phyloP scores from a whole-genome alignment of 2,329 filamentous ascomycete genomes.

The Alternaria incomplexa region DNA sequence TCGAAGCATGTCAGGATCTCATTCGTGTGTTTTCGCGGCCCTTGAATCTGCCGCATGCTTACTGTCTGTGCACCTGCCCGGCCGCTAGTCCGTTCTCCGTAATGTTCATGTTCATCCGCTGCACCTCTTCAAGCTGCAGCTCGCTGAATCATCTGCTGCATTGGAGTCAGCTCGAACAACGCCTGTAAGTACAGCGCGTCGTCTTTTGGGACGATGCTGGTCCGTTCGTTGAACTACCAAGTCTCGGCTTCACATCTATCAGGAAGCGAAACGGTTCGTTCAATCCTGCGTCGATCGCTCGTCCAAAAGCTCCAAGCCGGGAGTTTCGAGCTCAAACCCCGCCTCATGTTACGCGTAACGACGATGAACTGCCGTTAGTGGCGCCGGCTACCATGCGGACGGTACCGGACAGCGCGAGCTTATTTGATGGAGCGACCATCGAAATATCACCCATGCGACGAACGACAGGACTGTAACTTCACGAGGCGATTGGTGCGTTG shows the following conservation, averaged over 20 bases:
- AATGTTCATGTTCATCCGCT: not conserved
- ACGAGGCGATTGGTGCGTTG: not conserved
- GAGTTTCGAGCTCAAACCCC: not conserved
- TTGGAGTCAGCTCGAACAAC: not conserved
- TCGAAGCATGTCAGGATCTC: not conserved
- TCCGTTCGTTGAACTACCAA: not conserved
- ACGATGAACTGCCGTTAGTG: constrained; percentile 9
- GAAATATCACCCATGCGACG: not conserved
- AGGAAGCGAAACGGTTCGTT: not conserved
- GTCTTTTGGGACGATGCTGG: too few relatives aligned
- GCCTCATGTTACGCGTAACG: constrained; percentile 6
- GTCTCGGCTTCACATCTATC: not conserved
- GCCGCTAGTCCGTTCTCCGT: not conserved
- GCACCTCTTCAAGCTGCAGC: not conserved
- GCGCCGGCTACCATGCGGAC: constrained; percentile 10
- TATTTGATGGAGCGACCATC: constrained; percentile 11
- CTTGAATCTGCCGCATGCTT: not conserved
- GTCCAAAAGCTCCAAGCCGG: not conserved
- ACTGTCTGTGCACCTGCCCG: not conserved
- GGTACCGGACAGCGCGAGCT: constrained; percentile 10
- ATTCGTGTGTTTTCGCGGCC: not conserved
- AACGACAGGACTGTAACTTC: not conserved
- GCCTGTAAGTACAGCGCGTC: not conserved
- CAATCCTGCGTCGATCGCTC: not conserved
- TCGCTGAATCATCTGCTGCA: not conserved